Percentiles rank a stretch among this genome's conserved stretches.
phyloP scores from a whole-genome alignment of 2,329 filamentous ascomycete genomes.

The Colletotrichum tanaceti region DNA sequence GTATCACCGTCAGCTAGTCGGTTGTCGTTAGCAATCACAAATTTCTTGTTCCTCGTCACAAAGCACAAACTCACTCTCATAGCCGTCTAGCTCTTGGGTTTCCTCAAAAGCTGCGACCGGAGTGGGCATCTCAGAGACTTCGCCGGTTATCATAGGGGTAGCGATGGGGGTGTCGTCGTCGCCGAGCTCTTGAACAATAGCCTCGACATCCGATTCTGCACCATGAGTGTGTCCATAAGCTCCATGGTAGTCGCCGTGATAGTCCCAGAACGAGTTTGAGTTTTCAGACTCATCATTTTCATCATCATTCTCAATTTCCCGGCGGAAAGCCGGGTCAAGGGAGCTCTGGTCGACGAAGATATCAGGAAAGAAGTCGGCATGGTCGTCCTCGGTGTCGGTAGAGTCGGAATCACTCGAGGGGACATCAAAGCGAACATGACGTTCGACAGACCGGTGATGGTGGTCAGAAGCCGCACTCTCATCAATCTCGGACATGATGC shows the following conservation, averaged over 20 bases:
- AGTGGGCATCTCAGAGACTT: constrained; percentile 44
- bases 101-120: constrained; percentile 50
- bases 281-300: constrained; percentile 65
- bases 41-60: constrained; percentile 11
- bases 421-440: constrained; percentile 80
- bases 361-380: constrained; percentile 77
- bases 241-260: constrained; percentile 62
- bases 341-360: constrained; percentile 82
- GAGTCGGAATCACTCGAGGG: constrained; percentile 75
- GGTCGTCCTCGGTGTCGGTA: constrained; percentile 71
- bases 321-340: constrained; percentile 77
- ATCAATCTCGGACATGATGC: constrained; percentile 62
- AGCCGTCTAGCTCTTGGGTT: constrained; percentile 64
- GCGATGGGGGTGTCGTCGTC: constrained; percentile 58
- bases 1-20: constrained; percentile 69
- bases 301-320: constrained; percentile 77
- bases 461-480: constrained; percentile 59
- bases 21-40: constrained; percentile 37
- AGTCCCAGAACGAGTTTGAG: constrained; percentile 73
- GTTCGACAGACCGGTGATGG: constrained; percentile 54
- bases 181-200: constrained; percentile 51
- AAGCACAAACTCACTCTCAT: constrained; percentile 65
- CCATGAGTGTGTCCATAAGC: constrained; percentile 54
- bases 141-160: constrained; percentile 51
- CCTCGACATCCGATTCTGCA: constrained; percentile 57